Evolutionary conservation across 2,329 filamentous ascomycete genomes (phyloP).

Genomic region (Rhynchosporium agropyri): DNA sequence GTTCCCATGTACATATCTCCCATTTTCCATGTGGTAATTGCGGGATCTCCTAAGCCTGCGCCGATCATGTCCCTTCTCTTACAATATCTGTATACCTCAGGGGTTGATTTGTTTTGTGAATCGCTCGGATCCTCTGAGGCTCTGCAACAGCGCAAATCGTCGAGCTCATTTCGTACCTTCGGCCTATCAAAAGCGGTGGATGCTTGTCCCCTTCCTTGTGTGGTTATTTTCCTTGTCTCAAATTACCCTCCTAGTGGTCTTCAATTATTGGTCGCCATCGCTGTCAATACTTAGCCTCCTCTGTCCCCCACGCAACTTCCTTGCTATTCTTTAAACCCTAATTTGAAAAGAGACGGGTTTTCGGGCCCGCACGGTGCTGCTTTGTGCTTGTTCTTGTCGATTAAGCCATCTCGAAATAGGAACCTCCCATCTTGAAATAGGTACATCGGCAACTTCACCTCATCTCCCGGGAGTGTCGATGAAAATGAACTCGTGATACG

Average conservation of each 20-base stretch:
- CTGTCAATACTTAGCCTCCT: not conserved
- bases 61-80: conserved; percentile 21
- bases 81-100: conserved; percentile 22
- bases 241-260: not conserved
- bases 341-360: not conserved
- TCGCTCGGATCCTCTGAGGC: conserved; percentile 16
- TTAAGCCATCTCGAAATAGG: not conserved
- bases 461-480: conserved; percentile 7
- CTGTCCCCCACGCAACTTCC: not conserved
- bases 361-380: not conserved
- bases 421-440: too few relatives aligned
- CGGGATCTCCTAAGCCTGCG: conserved; percentile 4
- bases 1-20: not conserved
- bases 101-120: conserved; percentile 18
- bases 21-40: not conserved
- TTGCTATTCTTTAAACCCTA: not conserved
- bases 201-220: not conserved
- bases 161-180: conserved; percentile 10
- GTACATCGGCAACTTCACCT: not conserved
- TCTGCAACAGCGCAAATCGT: not conserved
- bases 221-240: conserved; percentile 3
- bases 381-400: not conserved
- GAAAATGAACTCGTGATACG: not conserved
- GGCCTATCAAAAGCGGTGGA: conserved; percentile 2
- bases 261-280: not conserved